Conservation (phyloP, 768 basidiomycete genomes). For the Russula dissimulans region DNA sequence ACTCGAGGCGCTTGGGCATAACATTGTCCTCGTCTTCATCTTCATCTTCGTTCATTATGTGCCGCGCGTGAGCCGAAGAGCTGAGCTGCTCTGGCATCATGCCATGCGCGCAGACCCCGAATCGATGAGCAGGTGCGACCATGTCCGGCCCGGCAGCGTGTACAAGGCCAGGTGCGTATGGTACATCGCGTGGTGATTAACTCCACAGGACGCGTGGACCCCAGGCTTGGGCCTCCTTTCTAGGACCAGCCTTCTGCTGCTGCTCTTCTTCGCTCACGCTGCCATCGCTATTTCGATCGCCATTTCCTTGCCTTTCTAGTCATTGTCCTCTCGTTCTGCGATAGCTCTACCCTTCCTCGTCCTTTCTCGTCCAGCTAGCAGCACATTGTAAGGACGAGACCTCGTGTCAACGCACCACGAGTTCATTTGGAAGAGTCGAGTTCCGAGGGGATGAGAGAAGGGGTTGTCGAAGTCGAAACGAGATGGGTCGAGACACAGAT, state of each 20-base stretch:
- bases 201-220: neutral
- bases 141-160: constrained; percentile 24
- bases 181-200: neutral
- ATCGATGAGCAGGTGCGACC: neutral
- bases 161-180: constrained; percentile 23
- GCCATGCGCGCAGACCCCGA: constrained; percentile 22
- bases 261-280: constrained; percentile 14
- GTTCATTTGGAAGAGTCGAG: no score
- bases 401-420: no score
- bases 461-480: no score
- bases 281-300: neutral
- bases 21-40: no score
- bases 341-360: constrained; percentile 6
- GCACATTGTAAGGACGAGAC: no score
- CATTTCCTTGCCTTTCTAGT: constrained; percentile 1
- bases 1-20: no score
- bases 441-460: no score
- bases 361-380: neutral
- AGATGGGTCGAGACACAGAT: no score
- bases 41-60: no score
- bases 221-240: no score
- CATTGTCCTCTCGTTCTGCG: neutral
- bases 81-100: neutral
- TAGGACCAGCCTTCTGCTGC: neutral
- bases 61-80: no score